These are phyloP conservation scores for Canavalia gladiata DNA, from an alignment of 306 rosid species.

Conservation along the genomic window DNA sequence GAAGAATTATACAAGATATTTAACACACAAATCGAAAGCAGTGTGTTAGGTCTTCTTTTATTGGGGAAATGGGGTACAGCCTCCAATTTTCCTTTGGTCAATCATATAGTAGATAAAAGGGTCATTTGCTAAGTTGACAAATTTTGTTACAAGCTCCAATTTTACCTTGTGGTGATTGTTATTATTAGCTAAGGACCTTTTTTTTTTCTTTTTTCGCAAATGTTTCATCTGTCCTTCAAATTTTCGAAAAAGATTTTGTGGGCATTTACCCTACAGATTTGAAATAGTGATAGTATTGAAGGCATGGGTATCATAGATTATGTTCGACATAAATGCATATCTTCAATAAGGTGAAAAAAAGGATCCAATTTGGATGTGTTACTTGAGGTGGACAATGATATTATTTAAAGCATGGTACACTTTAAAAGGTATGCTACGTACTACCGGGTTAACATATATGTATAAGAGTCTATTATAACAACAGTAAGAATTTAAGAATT, in stretches of 20 bases:
- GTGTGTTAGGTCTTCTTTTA: slow-evolving; percentile 27
- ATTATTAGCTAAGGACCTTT: not conserved
- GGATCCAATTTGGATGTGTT: not conserved
- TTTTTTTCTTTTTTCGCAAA: not conserved
- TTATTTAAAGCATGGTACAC: not conserved
- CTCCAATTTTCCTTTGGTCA: slow-evolving; percentile 2
- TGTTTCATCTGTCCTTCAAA: not conserved
- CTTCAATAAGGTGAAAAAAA: not conserved
- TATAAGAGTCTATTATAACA: too few relatives aligned
- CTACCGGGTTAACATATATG: not conserved
- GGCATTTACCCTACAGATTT: not conserved
- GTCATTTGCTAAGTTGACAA: not conserved
- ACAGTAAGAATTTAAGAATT: too few relatives aligned
- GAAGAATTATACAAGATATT: slow-evolving; percentile 34
- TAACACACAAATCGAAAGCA: slow-evolving; percentile 13
- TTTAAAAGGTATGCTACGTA: not conserved
- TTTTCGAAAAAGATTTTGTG: not conserved
- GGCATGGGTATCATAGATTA: too few relatives aligned
- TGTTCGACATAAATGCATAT: not conserved
- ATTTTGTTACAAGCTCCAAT: not conserved
- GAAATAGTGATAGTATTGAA: not conserved
- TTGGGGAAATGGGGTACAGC: not conserved
- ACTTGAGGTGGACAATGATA: not conserved
- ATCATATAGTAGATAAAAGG: not conserved
- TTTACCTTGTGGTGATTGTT: not conserved